Base-by-base conservation (phyloP, 257 asterid species). In the Agastache rugosa region DNA sequence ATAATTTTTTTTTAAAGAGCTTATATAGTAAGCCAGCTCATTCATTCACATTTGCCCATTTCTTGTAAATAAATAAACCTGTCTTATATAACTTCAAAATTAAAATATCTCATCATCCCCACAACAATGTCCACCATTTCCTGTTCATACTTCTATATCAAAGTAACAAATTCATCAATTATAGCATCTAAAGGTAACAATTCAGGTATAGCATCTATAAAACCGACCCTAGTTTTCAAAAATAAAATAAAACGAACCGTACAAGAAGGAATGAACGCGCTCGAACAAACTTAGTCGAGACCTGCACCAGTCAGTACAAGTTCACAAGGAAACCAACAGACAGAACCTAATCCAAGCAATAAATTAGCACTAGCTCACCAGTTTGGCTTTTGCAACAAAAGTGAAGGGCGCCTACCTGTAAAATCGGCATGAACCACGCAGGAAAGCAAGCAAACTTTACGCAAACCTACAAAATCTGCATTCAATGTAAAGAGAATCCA, bases 401-500 rank as follows among this genome's bases (percentile, higher is more conserved):
- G 47, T 4, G 2, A 27, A 15, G 19, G 14, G 19, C 1, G 9
- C 19, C 19, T 53, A 53, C 71, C 71, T 44, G 41, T 19, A 37
- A 27, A 35, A 35, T 1, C 15, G 11, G 41, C 58, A 25, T 5
- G 25, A 66, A 45, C 19, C 71, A 65, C 37, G 55, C 56, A 34
- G 20, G 48, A n/a, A 42, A 54, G 37, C 37, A 12, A 20, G 55
- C 55, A 48, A 58, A 58, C 41, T 11, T 25, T 8, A 11, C 63
- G 25, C 63, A n/a, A 34, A 25, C 54, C 58, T 23, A 23, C 56
- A 41, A 27, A 42, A 20, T 65, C 74, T 69, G 65, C 65, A 31
- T 42, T 56, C 20, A 20, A 8, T 42, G 63, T 29, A 25, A 51
- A 39, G 74, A 41, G 5, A 34, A 45, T 45, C 45, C 53, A 29